These are phyloP conservation scores for Halenospora varia DNA, from an alignment of 495 filamentous ascomycete genomes.

Conservation along the genomic window DNA sequence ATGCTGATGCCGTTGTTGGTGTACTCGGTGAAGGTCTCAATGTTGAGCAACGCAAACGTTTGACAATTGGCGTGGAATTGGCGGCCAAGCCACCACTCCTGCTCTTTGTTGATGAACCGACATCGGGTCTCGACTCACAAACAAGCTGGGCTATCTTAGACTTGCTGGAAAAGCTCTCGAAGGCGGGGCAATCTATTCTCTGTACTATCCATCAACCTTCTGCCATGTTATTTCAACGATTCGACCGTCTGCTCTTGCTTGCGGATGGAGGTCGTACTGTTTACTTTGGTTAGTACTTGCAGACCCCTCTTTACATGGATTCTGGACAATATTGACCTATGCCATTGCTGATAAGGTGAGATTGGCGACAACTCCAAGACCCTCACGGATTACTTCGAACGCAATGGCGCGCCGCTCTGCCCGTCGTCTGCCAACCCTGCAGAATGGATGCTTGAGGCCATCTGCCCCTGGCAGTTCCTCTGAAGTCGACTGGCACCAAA, in stretches of 20 bases:
- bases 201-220: conserved; percentile 92
- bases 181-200: conserved; percentile 76
- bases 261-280: conserved; percentile 64
- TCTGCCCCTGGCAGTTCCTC: conserved; percentile 77
- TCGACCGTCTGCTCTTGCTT: conserved; percentile 73
- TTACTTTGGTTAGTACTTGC: too few species aligned
- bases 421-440: conserved; percentile 57
- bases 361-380: conserved; percentile 62
- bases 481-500: conserved; percentile 70
- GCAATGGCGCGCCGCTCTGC: conserved; percentile 60
- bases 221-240: conserved; percentile 81
- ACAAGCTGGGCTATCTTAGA: conserved; percentile 80
- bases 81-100: conserved; percentile 77
- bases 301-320: too few species aligned
- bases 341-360: too few species aligned
- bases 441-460: conserved; percentile 83
- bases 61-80: conserved; percentile 82
- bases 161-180: conserved; percentile 77
- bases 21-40: conserved; percentile 82
- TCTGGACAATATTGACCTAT: too few species aligned
- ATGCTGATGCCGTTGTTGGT: conserved; percentile 83
- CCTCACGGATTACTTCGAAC: conserved; percentile 56
- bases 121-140: conserved; percentile 77
- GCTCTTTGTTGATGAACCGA: conserved; percentile 86
- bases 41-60: conserved; percentile 83